Percentiles rank a stretch among this genome's conserved stretches.
Evolutionary conservation across 441 rosid genomes (phyloP).

Genomic region (Gossypium davidsonii): DNA sequence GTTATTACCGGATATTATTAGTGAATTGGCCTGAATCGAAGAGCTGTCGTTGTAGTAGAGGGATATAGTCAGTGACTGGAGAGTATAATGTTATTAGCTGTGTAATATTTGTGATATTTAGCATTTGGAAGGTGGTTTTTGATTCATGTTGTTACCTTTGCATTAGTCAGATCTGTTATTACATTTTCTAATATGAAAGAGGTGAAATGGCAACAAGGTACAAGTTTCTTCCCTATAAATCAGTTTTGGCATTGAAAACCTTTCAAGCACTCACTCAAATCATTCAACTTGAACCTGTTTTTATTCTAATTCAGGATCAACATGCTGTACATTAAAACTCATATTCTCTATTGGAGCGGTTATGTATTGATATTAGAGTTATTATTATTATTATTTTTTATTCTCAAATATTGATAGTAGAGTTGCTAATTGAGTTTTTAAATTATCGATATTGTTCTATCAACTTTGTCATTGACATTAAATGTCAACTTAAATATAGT

Average conservation of each 20-base stretch:
- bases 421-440: too few relatives aligned
- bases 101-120: slow-evolving; percentile 24
- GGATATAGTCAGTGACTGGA: slow-evolving; percentile 21
- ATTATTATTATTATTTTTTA: too few relatives aligned
- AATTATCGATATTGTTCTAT: too few relatives aligned
- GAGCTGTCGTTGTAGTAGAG: slow-evolving; percentile 20
- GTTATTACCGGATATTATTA: slow-evolving; percentile 27
- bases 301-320: too few relatives aligned
- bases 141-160: slow-evolving; percentile 4
- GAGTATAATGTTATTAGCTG: slow-evolving; percentile 23
- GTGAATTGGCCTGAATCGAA: background rate
- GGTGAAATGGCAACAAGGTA: background rate
- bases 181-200: background rate
- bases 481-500: too few relatives aligned
- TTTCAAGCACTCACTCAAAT: background rate
- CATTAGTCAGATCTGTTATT: background rate
- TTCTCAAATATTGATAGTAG: too few relatives aligned
- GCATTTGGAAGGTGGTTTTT: slow-evolving; percentile 19
- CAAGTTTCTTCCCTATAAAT: background rate
- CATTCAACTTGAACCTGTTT: too few relatives aligned
- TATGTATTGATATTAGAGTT: too few relatives aligned
- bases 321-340: too few relatives aligned
- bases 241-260: background rate
- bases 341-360: too few relatives aligned
- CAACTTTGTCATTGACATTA: too few relatives aligned